These are phyloP conservation scores for Diaporthe amygdali DNA, from an alignment of 2,329 filamentous ascomycete species.

Conservation along the genomic window DNA sequence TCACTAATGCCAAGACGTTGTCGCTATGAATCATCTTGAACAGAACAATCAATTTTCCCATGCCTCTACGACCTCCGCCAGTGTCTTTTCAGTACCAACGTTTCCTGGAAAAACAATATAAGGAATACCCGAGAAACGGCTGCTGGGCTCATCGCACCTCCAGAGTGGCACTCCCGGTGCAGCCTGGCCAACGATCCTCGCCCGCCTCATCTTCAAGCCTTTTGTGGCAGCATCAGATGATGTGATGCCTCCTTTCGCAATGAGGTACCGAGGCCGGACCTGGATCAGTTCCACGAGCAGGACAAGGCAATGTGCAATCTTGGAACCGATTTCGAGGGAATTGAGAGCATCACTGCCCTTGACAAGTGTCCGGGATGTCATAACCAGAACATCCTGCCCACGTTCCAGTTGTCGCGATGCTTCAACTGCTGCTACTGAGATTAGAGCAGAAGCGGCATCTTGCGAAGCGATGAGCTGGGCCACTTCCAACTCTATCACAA, in stretches of 20 bases:
- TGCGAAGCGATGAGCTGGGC: constrained; percentile 48
- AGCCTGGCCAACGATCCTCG: constrained; percentile 61
- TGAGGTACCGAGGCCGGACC: constrained; percentile 58
- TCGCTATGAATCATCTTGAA: neutral
- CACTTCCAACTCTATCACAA: constrained; percentile 53
- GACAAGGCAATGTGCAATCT: constrained; percentile 56
- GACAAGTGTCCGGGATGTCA: constrained; percentile 62
- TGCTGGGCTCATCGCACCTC: constrained; percentile 59
- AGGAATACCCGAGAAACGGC: constrained; percentile 55
- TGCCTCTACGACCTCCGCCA: constrained; percentile 49
- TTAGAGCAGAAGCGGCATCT: constrained; percentile 36
- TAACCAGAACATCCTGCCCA: constrained; percentile 60
- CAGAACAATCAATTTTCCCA: constrained; percentile 31
- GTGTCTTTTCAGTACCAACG: constrained; percentile 54
- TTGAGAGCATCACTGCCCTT: constrained; percentile 52
- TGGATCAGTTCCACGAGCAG: constrained; percentile 51
- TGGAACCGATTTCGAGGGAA: constrained; percentile 59
- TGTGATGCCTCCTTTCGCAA: constrained; percentile 66
- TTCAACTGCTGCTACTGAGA: constrained; percentile 34
- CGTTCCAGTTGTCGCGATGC: constrained; percentile 45
- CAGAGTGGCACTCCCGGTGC: constrained; percentile 63
- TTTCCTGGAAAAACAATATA: constrained; percentile 66
- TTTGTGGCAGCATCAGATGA: constrained; percentile 64
- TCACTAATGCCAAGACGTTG: no score
- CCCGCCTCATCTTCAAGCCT: constrained; percentile 57